Evolutionary conservation across 306 rosid species (phyloP).

Genomic region (Trifolium pratense): DNA sequence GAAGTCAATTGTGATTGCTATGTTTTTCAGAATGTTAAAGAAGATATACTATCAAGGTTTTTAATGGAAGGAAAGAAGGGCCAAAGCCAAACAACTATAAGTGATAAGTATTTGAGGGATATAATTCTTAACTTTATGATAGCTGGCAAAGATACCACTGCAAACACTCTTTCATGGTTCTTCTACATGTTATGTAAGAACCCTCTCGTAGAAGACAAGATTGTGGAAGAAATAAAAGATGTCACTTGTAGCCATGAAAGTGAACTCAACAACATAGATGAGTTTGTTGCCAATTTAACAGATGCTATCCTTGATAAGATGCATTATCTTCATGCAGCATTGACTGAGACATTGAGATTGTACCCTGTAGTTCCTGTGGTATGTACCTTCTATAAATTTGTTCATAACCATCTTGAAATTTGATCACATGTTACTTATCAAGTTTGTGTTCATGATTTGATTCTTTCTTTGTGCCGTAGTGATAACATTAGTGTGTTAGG

Average conservation of each 20-base stretch:
- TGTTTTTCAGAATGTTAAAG: conserved; percentile 56
- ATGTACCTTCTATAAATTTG: not conserved
- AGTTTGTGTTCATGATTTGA: too few species aligned
- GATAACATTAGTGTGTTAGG: too few species aligned
- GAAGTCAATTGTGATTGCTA: not conserved
- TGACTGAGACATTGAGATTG: conserved; percentile 81
- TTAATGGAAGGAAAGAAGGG: conserved; percentile 68
- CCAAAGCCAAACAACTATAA: conserved; percentile 58
- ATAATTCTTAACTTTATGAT: conserved; percentile 71
- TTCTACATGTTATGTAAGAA: conserved; percentile 79
- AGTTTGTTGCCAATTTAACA: conserved; percentile 51
- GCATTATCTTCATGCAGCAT: conserved; percentile 85
- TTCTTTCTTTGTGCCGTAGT: too few species aligned
- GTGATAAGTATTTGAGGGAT: conserved; percentile 67
- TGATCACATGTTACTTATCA: too few species aligned
- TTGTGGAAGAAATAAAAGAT: conserved; percentile 67
- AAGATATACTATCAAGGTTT: conserved; percentile 84
- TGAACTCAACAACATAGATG: conserved; percentile 48
- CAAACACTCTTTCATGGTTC: conserved; percentile 81
- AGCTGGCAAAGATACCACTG: conserved; percentile 81
- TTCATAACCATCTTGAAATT: too few species aligned
- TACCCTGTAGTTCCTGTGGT: conserved; percentile 79
- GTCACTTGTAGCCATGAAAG: conserved; percentile 37
- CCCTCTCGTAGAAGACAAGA: conserved; percentile 70
- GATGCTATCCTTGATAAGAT: conserved; percentile 66